A percentile compares a stretch with the other conserved stretches of the same genome.
phyloP scores from a whole-genome alignment of 768 basidiomycete genomes.

The Tephrocybe sp. region DNA sequence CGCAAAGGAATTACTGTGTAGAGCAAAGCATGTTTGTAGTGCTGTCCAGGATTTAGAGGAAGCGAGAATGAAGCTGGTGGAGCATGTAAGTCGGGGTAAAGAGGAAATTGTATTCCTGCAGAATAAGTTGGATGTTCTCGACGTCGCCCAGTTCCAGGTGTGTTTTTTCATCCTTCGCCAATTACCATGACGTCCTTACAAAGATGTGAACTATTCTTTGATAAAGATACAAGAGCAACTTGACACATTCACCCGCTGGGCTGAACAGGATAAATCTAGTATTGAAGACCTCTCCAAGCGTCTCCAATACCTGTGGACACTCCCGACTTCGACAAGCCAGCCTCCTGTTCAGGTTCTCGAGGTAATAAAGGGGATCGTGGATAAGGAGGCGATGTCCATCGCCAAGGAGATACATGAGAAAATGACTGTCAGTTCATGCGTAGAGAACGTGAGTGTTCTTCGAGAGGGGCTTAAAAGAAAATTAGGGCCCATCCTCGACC shows the following conservation, averaged over 20 bases:
- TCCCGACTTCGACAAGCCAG: neutral
- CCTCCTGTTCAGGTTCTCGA: neutral
- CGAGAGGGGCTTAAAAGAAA: no score
- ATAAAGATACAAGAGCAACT: constrained; percentile 7
- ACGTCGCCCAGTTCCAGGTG: constrained; percentile 5
- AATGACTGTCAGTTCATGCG: no score
- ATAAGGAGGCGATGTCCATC: no score
- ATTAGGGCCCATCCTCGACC: no score
- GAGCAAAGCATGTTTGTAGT: neutral
- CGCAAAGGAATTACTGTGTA: no score
- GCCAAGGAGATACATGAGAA: no score
- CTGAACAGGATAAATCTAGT: neutral
- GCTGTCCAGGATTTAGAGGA: neutral
- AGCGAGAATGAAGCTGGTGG: neutral
- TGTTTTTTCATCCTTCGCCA: neutral
- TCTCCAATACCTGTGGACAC: neutral
- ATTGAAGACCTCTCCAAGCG: constrained; percentile 1
- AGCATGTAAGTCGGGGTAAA: neutral
- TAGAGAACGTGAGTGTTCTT: no score
- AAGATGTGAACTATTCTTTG: neutral
- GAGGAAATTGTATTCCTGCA: constrained; percentile 5
- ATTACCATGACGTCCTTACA: neutral
- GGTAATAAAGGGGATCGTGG: neutral
- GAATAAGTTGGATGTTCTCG: constrained; percentile 1
- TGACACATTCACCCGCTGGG: neutral